These are phyloP conservation scores for Dendrostoma leiphaemia DNA, from an alignment of 2,329 filamentous ascomycete species.

Conservation along the genomic window DNA sequence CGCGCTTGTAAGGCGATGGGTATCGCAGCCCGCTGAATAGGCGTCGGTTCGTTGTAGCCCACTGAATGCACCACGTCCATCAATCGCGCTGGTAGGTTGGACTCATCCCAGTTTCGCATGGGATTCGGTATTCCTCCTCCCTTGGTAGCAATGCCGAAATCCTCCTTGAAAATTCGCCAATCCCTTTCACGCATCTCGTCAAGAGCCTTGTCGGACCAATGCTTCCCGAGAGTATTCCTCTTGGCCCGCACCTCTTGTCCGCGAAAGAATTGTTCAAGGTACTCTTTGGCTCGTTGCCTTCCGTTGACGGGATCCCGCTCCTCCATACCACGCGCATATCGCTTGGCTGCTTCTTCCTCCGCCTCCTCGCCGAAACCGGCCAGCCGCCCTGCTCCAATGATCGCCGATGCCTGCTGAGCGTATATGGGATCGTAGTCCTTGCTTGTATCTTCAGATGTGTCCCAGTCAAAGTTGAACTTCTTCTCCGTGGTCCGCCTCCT, in stretches of 20 bases:
- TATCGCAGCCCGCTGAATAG: slow-evolving; percentile 92
- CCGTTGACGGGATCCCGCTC: slow-evolving; percentile 76
- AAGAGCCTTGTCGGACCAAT: slow-evolving; percentile 92
- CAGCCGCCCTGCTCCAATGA: slow-evolving; percentile 45
- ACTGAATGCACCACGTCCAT: slow-evolving; percentile 80
- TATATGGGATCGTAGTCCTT: slow-evolving; percentile 80
- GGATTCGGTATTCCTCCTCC: slow-evolving; percentile 90
- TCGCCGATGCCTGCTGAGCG: slow-evolving; percentile 63
- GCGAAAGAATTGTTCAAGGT: slow-evolving; percentile 81
- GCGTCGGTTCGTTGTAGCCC: slow-evolving; percentile 87
- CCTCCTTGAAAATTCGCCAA: slow-evolving; percentile 99
- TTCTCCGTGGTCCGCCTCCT: slow-evolving; percentile 87
- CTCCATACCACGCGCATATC: slow-evolving; percentile 67
- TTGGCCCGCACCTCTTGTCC: slow-evolving; percentile 66
- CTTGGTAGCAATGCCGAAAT: slow-evolving; percentile 95
- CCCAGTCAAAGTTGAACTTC: slow-evolving; percentile 99
- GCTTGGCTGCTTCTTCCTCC: slow-evolving; percentile 52
- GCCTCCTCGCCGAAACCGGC: slow-evolving; percentile 53
- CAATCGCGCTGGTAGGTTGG: slow-evolving; percentile 71
- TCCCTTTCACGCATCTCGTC: slow-evolving; percentile 95
- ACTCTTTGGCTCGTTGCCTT: slow-evolving; percentile 69
- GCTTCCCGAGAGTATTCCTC: slow-evolving; percentile 78
- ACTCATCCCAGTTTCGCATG: slow-evolving; percentile 93
- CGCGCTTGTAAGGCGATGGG: slow-evolving; percentile 89
- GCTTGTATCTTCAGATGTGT: slow-evolving; percentile 88